phyloP scores from a whole-genome alignment of 257 asterid species.

The Agastache rugosa region DNA sequence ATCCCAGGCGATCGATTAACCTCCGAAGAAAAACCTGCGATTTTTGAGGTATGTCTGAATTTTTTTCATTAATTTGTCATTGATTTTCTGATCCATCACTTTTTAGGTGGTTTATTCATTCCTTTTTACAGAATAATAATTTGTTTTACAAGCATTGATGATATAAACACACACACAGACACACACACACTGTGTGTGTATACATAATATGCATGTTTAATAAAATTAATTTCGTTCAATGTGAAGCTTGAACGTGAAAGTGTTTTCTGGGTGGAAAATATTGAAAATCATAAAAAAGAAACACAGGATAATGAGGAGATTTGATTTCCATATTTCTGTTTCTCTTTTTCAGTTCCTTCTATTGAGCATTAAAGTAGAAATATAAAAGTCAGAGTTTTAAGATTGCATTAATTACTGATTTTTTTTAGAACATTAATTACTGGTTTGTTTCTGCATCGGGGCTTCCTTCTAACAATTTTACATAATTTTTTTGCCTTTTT shows the following conservation, averaged over 20 bases:
- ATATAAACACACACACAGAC: not conserved
- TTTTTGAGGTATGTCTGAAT: conserved; percentile 33
- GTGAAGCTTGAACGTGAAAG: not conserved
- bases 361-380: not conserved
- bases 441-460: conserved; percentile 28
- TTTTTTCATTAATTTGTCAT: not conserved
- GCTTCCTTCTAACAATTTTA: conserved; percentile 2
- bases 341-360: not conserved
- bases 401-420: not conserved
- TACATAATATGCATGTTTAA: not conserved
- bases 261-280: not conserved
- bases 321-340: not conserved
- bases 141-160: not conserved
- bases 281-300: not conserved
- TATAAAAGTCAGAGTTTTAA: not conserved
- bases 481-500: not conserved
- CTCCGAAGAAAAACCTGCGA: conserved; percentile 19
- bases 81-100: not conserved
- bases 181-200: too few species aligned
- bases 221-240: not conserved
- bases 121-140: not conserved
- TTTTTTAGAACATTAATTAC: too few species aligned
- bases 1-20: not conserved
- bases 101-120: not conserved
- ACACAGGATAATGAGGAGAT: not conserved